phyloP scores from a whole-genome alignment of 163 green algal genomes.

The Chloroidium sp. region DNA sequence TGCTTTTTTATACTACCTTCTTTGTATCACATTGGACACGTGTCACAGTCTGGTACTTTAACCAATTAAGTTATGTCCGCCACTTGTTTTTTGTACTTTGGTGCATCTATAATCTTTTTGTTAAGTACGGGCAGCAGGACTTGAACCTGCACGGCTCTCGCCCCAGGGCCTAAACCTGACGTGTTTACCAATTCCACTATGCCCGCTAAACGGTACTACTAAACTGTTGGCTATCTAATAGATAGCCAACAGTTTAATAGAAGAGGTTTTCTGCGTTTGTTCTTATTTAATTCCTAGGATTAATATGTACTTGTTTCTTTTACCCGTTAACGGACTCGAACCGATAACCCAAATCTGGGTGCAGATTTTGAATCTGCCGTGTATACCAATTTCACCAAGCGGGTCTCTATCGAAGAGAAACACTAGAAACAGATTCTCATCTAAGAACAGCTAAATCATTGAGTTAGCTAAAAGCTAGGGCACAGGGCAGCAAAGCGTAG shows the following conservation, averaged over 20 bases:
- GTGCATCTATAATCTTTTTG: not conserved
- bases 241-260: not conserved
- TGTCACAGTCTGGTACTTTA: constrained; percentile 35
- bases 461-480: constrained; percentile 13
- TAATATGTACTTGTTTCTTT: not conserved
- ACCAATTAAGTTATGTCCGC: constrained; percentile 28
- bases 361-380: constrained; percentile 46
- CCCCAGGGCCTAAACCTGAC: constrained; percentile 1
- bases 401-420: constrained; percentile 18
- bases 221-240: not conserved
- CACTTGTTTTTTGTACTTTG: not conserved
- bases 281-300: not conserved
- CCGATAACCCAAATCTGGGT: constrained; percentile 25
- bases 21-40: constrained; percentile 2
- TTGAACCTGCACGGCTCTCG: not conserved
- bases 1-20: constrained; percentile 6
- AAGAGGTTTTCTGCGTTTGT: too few species aligned
- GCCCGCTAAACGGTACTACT: not conserved
- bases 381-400: constrained; percentile 37
- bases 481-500: constrained; percentile 7
- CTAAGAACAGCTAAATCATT: not conserved
- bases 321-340: constrained; percentile 39
- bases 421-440: constrained; percentile 8
- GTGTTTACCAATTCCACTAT: constrained; percentile 9
- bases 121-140: not conserved